Evolutionary conservation across 2,329 filamentous ascomycete species (phyloP).

Genomic region (Colletotrichum spinosum): DNA sequence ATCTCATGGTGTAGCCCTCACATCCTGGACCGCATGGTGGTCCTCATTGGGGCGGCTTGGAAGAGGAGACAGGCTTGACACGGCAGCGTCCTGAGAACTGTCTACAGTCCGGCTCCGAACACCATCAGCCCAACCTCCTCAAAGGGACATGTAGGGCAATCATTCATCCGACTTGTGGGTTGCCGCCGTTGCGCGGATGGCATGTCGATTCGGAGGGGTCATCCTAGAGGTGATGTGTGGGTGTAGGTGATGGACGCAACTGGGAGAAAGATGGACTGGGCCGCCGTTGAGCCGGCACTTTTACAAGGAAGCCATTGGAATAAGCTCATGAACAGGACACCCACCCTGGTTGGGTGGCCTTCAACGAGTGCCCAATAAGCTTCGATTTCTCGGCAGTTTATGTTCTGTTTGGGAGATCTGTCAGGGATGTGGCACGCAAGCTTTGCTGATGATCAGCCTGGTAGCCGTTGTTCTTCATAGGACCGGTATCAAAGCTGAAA

Average conservation of each 20-base stretch:
- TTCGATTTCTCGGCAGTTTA: not conserved
- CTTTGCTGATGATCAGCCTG: not conserved
- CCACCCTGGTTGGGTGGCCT: not conserved
- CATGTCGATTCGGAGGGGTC: slow-evolving; percentile 17
- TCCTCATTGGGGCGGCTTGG: slow-evolving; percentile 13
- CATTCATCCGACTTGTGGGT: slow-evolving; percentile 13
- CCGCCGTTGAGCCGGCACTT: slow-evolving; percentile 3
- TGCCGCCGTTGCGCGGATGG: slow-evolving; percentile 18
- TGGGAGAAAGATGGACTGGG: not conserved
- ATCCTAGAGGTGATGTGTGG: not conserved
- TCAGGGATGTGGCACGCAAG: not conserved
- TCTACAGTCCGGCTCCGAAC: slow-evolving; percentile 18
- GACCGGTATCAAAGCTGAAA: slow-evolving; percentile 33
- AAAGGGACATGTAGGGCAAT: not conserved
- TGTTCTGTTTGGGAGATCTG: not conserved
- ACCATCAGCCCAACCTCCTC: not conserved
- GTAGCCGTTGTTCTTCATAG: not conserved
- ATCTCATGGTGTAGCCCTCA: slow-evolving; percentile 7
- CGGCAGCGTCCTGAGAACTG: slow-evolving; percentile 5
- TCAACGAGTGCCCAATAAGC: slow-evolving; percentile 16
- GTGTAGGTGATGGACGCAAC: not conserved
- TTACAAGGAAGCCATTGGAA: not conserved
- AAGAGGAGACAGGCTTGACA: slow-evolving; percentile 7
- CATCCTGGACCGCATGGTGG: slow-evolving; percentile 26
- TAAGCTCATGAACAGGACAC: slow-evolving; percentile 23